These are phyloP conservation scores for Blastobotrys chiropterorum DNA, from an alignment of 805 yeast genomes.

Conservation along the genomic window DNA sequence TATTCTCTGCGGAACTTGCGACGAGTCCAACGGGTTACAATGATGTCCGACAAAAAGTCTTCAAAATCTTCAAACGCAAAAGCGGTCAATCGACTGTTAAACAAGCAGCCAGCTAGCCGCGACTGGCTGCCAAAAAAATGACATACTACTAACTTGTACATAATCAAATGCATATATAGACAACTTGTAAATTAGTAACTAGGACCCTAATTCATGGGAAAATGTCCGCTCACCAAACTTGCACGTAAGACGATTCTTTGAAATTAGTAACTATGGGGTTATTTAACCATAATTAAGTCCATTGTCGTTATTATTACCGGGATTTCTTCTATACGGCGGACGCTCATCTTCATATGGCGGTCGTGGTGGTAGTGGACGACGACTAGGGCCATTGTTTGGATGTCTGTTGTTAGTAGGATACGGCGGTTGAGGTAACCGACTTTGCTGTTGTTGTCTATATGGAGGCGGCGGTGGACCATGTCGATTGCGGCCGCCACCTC, in stretches of 20 bases:
- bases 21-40: constrained; percentile 66
- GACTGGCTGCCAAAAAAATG: neutral
- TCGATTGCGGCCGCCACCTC: neutral
- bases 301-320: neutral
- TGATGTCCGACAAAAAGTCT: constrained; percentile 29
- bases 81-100: neutral
- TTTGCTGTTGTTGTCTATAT: neutral
- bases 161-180: neutral
- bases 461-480: constrained; percentile 8
- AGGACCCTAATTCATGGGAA: too few relatives aligned
- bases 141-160: neutral
- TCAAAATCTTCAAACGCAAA: neutral
- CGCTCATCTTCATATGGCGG: neutral
- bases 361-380: neutral
- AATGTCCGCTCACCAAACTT: too few relatives aligned
- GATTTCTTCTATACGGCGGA: constrained; percentile 11
- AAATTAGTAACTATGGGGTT: neutral
- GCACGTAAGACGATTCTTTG: neutral
- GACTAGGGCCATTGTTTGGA: neutral
- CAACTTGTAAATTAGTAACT: neutral
- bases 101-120: neutral
- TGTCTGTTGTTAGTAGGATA: constrained; percentile 4
- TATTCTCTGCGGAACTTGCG: constrained; percentile 53
- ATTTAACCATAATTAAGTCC: constrained; percentile 6
- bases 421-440: constrained; percentile 5